phyloP scores from a whole-genome alignment of 2,329 filamentous ascomycete genomes.

The Chrysoporthe deuterocubensis region DNA sequence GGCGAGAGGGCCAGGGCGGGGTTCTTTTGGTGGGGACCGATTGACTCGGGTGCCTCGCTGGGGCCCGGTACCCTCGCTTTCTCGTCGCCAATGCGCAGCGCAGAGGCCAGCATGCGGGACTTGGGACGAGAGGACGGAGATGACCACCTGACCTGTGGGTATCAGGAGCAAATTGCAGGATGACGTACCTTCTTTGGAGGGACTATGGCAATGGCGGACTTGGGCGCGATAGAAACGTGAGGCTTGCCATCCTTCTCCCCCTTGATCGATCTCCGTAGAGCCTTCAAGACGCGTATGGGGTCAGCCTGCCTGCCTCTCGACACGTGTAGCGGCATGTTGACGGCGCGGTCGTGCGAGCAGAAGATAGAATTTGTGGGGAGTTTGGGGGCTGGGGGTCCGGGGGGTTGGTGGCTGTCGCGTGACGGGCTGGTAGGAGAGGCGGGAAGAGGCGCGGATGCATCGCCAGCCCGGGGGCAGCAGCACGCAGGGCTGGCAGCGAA shows the following conservation, averaged over 20 bases:
- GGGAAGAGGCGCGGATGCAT: constrained; percentile 6
- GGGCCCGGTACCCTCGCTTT: constrained; percentile 13
- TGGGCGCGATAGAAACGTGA: constrained; percentile 78
- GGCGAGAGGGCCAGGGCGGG: constrained; percentile 23
- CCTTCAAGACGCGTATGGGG: constrained; percentile 58
- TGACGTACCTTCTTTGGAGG: constrained; percentile 85
- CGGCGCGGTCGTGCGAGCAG: constrained; percentile 3
- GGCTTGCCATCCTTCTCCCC: constrained; percentile 73
- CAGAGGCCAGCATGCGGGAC: constrained; percentile 11
- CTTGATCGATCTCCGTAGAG: constrained; percentile 86
- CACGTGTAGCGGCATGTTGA: constrained; percentile 13
- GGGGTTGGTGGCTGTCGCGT: neutral
- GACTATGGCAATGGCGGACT: constrained; percentile 85
- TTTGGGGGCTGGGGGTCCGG: neutral
- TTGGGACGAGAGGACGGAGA: constrained; percentile 1
- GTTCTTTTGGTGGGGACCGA: constrained; percentile 13
- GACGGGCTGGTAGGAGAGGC: neutral
- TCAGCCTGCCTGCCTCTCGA: constrained; percentile 40
- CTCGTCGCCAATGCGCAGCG: constrained; percentile 10
- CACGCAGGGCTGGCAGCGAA: neutral
- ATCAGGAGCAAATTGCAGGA: constrained; percentile 3
- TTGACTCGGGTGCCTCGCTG: constrained; percentile 19
- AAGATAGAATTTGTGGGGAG: neutral
- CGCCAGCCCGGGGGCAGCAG: neutral
- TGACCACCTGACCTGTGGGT: constrained; percentile 4